Evolutionary conservation across 2,329 filamentous ascomycete genomes (phyloP).

Genomic region (Cercospora brassicicola): DNA sequence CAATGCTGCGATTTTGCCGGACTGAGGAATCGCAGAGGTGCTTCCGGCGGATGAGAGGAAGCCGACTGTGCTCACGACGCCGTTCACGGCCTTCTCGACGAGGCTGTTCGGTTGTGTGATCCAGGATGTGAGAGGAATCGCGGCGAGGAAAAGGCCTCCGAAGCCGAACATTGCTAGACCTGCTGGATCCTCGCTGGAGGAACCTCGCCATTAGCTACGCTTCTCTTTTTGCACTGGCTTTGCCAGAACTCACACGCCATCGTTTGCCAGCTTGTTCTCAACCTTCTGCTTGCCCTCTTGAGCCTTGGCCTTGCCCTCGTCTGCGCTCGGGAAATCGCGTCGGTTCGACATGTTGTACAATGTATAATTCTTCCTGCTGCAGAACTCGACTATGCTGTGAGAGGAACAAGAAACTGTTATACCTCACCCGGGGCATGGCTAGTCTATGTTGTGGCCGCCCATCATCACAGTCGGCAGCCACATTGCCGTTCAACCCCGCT

Average conservation of each 20-base stretch:
- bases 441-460: slow-evolving; percentile 1
- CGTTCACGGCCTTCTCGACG: slow-evolving; percentile 33
- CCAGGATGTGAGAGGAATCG: slow-evolving; percentile 34
- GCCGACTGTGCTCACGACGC: slow-evolving; percentile 28
- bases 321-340: slow-evolving; percentile 13
- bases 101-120: slow-evolving; percentile 31
- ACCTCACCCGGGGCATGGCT: neutral
- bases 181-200: slow-evolving; percentile 27
- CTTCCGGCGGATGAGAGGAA: slow-evolving; percentile 30
- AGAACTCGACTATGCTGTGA: neutral
- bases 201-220: neutral
- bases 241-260: slow-evolving; percentile 32
- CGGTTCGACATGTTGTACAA: slow-evolving; percentile 2
- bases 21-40: slow-evolving; percentile 22
- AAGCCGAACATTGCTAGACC: slow-evolving; percentile 32
- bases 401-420: neutral
- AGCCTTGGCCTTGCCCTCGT: slow-evolving; percentile 17
- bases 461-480: neutral
- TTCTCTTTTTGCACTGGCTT: neutral
- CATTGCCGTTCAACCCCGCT: slow-evolving; percentile 11
- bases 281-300: slow-evolving; percentile 21
- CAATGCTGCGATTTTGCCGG: slow-evolving; percentile 34
- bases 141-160: slow-evolving; percentile 35
- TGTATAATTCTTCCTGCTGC: neutral
- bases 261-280: slow-evolving; percentile 27